Percentiles rank a stretch among this genome's conserved stretches.
phyloP scores from a whole-genome alignment of 208 protist genomes.

The Angomonas desouzai region DNA sequence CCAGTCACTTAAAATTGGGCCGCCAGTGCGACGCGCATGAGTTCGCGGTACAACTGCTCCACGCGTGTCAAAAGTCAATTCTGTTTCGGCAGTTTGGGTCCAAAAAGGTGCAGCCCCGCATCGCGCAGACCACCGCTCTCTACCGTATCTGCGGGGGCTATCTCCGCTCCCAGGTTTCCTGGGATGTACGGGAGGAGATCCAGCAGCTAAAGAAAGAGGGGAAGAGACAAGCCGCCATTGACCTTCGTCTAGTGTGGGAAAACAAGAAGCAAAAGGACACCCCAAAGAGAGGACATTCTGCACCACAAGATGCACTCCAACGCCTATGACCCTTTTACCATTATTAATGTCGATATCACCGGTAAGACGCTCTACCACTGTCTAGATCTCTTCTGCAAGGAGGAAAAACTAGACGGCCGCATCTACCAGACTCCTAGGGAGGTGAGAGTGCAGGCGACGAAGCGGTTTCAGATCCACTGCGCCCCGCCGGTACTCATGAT shows the following conservation, averaged over 20 bases:
- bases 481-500: constrained; percentile 81
- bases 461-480: constrained; percentile 77
- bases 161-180: constrained; percentile 80
- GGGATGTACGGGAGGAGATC: constrained; percentile 76
- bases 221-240: constrained; percentile 69
- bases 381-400: constrained; percentile 65
- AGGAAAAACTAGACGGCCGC: constrained; percentile 67
- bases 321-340: constrained; percentile 85
- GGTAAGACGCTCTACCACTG: constrained; percentile 74
- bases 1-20: constrained; percentile 73
- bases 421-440: constrained; percentile 73
- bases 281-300: background rate
- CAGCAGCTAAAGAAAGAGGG: constrained; percentile 53
- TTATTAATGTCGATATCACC: constrained; percentile 69
- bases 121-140: constrained; percentile 75
- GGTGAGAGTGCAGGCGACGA: constrained; percentile 70
- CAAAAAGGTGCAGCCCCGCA: constrained; percentile 53
- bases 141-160: constrained; percentile 80
- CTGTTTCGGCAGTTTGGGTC: constrained; percentile 69
- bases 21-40: constrained; percentile 90
- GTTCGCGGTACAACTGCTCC: constrained; percentile 81
- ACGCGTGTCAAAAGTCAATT: constrained; percentile 71
- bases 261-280: constrained; percentile 14
- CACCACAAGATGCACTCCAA: constrained; percentile 54
- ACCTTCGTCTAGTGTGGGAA: constrained; percentile 53